A percentile compares a stretch with the other conserved stretches of the same genome.
These are phyloP conservation scores for Stagonosporopsis vannaccii DNA, from an alignment of 2,329 filamentous ascomycete species.

Conservation along the genomic window DNA sequence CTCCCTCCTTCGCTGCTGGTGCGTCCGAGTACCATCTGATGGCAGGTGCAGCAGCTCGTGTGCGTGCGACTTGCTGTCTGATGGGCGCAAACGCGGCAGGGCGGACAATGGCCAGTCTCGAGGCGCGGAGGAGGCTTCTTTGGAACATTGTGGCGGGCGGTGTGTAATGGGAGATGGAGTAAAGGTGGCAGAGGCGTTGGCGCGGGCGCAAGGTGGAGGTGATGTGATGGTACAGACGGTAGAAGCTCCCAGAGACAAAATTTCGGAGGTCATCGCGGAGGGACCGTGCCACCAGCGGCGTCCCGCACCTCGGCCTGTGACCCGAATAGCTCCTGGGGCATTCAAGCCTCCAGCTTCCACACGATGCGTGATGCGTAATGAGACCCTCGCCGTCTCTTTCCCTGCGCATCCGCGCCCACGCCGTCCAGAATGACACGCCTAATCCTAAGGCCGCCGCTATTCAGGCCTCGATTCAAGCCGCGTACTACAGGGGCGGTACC, in stretches of 20 bases:
- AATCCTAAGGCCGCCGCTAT: slow-evolving; percentile 9
- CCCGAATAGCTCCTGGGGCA: slow-evolving; percentile 19
- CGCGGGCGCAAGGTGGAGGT: slow-evolving; percentile 3
- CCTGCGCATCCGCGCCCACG: slow-evolving; percentile 23
- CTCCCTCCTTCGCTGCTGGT: slow-evolving; percentile 53
- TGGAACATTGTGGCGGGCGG: slow-evolving; percentile 55
- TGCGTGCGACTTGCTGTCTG: slow-evolving; percentile 42
- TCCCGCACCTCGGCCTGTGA: slow-evolving; percentile 30
- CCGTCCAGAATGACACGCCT: slow-evolving; percentile 17
- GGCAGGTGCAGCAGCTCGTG: slow-evolving; percentile 40
- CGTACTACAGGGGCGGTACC: slow-evolving; percentile 74
- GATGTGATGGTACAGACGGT: slow-evolving; percentile 22
- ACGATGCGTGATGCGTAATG: slow-evolving; percentile 30
- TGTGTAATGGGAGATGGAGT: slow-evolving; percentile 2
- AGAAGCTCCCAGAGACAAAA: slow-evolving; percentile 30
- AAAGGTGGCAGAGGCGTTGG: background rate
- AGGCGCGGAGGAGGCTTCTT: slow-evolving; percentile 59
- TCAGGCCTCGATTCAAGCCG: slow-evolving; percentile 49
- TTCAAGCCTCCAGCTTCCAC: background rate
- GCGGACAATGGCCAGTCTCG: slow-evolving; percentile 51
- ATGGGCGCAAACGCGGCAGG: slow-evolving; percentile 50
- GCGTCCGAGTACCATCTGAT: slow-evolving; percentile 58
- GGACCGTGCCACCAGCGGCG: slow-evolving; percentile 4
- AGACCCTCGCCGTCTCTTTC: slow-evolving; percentile 27
- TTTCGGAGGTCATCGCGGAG: slow-evolving; percentile 23